Base-by-base conservation (phyloP, 2,329 filamentous ascomycete species). In the Knufia petricola region DNA sequence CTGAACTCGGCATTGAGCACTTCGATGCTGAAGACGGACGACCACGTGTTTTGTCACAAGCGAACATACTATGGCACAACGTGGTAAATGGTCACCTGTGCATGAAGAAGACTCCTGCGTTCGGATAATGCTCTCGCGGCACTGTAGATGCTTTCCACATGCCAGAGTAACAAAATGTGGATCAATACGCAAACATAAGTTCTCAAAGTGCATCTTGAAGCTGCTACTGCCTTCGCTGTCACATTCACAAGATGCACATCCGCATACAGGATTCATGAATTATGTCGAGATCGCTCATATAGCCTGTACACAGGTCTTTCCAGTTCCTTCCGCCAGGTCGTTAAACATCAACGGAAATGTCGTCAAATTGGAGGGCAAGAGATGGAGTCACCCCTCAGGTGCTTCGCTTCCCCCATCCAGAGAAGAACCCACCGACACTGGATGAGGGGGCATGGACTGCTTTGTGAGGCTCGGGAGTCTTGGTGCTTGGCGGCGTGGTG, bases 371-470 rank as follows among this genome's bases (percentile, higher is more conserved):
- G 13, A 23, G 21, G 17, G 37, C 17, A 46, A 19, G 42, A 46
- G 3, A 15, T 15, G 13, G 15, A 46, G 20, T 3, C n/a, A 36
- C 19, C 3, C 19, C 10, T 49, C 46, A 49, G 36, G 37, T 43
- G n/a, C 51, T 52, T 45, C 58, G 51, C 49, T 60, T 59, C 13
- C 60, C 61, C 61, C 61, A 63, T 17, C 61, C 61, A 34, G 60
- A 61, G 51, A 63, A 63, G 47, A 63, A 63, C 15, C 59, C 59
- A 31, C 60, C 59, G 3, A 54, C 53, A 50, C 57, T 58, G 43
- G 50, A 51, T n/a, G 57, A 54, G 28, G 55, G 41, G 4, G 52
- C 32, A 44, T 56, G 56, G 10, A 46, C 34, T 21, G 53, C 3
- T 47, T 59, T 59, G 7, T 48, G 43, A 2, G 28, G 21, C n/a